Evolutionary conservation across 139 green algal species (phyloP).

Genomic region (Haematococcus lacustris): DNA sequence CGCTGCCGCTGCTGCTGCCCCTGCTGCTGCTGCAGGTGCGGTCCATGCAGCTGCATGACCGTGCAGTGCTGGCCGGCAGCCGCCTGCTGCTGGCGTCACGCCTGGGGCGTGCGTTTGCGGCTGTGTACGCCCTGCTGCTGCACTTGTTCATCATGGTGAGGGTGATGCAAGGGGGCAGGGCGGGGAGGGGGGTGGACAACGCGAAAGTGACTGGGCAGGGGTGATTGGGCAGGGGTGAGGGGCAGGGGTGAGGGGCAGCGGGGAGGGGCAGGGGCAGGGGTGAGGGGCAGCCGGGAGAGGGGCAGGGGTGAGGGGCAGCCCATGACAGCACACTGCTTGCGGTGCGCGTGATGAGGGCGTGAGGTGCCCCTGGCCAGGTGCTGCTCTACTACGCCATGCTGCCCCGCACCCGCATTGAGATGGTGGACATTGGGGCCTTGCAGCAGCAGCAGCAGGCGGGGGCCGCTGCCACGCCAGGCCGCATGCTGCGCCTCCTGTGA

Average conservation of each 20-base stretch:
- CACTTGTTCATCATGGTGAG: conserved; percentile 42
- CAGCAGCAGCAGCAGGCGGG: neutral
- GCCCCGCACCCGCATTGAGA: conserved; percentile 5
- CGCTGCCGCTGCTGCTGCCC: too few relatives aligned
- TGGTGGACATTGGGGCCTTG: conserved; percentile 3
- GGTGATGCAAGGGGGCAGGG: neutral
- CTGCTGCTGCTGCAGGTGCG: too few relatives aligned
- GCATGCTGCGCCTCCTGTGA: too few relatives aligned
- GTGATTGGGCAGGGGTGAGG: neutral
- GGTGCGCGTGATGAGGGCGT: neutral
- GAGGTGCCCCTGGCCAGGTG: neutral
- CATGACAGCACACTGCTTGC: neutral
- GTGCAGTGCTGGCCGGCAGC: conserved; percentile 23
- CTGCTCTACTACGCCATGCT: conserved; percentile 38
- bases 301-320: neutral
- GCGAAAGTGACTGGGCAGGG: neutral
- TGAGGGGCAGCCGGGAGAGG: neutral
- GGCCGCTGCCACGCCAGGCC: too few relatives aligned
- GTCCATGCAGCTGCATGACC: conserved; percentile 24
- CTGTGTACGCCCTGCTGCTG: conserved; percentile 38
- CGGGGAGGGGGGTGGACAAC: too few relatives aligned
- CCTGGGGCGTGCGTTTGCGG: conserved; percentile 32
- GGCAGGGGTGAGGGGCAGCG: neutral
- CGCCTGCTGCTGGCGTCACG: conserved; percentile 29
- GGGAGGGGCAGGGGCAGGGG: neutral